A percentile compares a stretch with the other conserved stretches of the same genome.
Conservation (phyloP, 768 basidiomycete species). For the Panaeolus papilionaceus region DNA sequence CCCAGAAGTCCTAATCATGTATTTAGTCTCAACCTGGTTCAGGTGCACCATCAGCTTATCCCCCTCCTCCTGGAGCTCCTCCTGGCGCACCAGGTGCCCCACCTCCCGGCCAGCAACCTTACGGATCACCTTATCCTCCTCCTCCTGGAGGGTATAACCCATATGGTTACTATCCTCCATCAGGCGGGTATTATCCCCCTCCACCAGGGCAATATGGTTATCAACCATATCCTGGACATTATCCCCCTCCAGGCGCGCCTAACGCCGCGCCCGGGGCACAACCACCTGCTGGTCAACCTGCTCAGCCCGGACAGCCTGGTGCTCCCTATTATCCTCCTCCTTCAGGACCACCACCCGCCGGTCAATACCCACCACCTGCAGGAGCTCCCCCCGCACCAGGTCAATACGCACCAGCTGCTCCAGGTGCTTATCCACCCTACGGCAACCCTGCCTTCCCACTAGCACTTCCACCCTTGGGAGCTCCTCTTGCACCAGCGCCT, state of each 20-base stretch:
- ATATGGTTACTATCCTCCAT: slow-evolving; percentile 14
- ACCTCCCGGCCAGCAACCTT: slow-evolving; percentile 13
- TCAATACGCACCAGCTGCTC: slow-evolving; percentile 21
- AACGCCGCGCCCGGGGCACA: too few species aligned
- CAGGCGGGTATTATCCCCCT: slow-evolving; percentile 12
- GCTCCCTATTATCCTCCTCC: not conserved
- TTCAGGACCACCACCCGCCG: not conserved
- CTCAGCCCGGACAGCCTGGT: not conserved
- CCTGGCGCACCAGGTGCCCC: slow-evolving; percentile 1
- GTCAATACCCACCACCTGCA: slow-evolving; percentile 19
- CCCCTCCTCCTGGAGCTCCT: not conserved
- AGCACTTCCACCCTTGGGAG: not conserved
- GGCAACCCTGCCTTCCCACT: slow-evolving; percentile 11
- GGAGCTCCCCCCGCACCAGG: slow-evolving; percentile 28
- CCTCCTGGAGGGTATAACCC: slow-evolving; percentile 2
- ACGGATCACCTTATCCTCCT: slow-evolving; percentile 14
- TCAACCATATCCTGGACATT: slow-evolving; percentile 9
- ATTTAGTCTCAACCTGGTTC: not conserved
- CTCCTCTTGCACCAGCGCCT: not conserved
- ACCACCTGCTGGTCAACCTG: too few species aligned
- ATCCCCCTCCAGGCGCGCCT: not conserved
- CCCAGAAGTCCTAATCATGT: not conserved
- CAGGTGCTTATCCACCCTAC: slow-evolving; percentile 15
- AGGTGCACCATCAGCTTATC: slow-evolving; percentile 10
- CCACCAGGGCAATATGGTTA: slow-evolving; percentile 3